Evolutionary conservation across 805 yeast genomes (phyloP).

Genomic region (Metschnikowia orientalis): DNA sequence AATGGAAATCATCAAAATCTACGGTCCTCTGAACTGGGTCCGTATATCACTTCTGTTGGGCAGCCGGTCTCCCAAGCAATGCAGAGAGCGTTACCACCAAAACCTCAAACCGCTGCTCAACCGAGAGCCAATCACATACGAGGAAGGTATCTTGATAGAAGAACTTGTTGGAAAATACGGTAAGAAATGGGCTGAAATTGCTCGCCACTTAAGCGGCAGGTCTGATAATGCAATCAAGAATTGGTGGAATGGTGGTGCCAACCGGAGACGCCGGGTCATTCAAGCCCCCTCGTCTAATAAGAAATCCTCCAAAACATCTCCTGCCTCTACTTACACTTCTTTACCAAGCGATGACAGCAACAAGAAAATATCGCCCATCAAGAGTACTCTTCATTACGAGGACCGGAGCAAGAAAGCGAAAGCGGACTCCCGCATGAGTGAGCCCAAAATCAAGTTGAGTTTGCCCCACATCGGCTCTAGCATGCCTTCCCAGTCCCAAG

Average conservation of each 20-base stretch:
- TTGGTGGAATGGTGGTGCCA: conserved; percentile 97
- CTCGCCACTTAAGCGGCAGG: conserved; percentile 81
- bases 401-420: no score
- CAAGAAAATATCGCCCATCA: no score
- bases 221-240: conserved; percentile 89
- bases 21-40: conserved; percentile 88
- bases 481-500: no score
- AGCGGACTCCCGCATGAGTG: no score
- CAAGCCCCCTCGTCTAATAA: conserved; percentile 8
- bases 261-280: conserved; percentile 60
- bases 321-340: no score
- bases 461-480: no score
- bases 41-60: conserved; percentile 69
- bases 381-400: no score
- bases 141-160: conserved; percentile 80
- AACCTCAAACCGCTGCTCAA: conserved; percentile 82
- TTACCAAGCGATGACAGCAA: no score
- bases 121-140: conserved; percentile 75
- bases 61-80: conserved; percentile 84
- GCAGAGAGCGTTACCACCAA: conserved; percentile 88
- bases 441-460: no score
- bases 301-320: not conserved
- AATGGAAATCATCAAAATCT: conserved; percentile 60
- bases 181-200: conserved; percentile 91
- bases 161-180: conserved; percentile 75